Base-by-base conservation (phyloP, 371 early-diverging fungal species). In the Mortierella sp. region DNA sequence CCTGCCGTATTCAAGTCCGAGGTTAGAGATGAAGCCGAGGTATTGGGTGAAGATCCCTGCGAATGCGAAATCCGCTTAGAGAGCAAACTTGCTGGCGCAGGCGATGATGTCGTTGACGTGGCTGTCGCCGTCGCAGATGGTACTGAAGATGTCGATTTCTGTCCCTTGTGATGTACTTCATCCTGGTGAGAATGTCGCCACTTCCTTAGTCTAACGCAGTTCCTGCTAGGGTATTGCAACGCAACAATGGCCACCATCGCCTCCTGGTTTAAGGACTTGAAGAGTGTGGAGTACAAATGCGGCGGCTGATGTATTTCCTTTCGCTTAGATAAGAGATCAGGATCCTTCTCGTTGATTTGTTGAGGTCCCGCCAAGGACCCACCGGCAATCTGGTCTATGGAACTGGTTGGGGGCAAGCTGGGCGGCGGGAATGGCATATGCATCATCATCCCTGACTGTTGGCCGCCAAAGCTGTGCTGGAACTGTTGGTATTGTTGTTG, bases 201-300 rank as follows among this genome's bases (percentile, higher is more conserved):
- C 50, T 50, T 60, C 2, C 78, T 70, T 15, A 70, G 31, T 15
- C 70, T 56, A n/a, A 57, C 50, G 27, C 70, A 56, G 14, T 60
- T 53, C 26, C 52, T 69, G 32, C 70, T 70, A 0, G 78, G 78
- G 44, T 76, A 76, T 32, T 76, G 78, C 30, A 76, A 26, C 9
- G 78, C 70, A 9, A 76, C 65, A 28, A 76, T 53, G 0, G 78
- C 78, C 9, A 76, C 78, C 65, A 76, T 64, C 3, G 65, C 43
- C 6, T 76, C 66, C 11, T 60, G 51, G 6, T 70, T 54, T 53
- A 76, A 28, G 2, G 70, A 61, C 12, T 51, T 57, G 51, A 64
- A 60, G 7, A 76, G 62, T 2, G 66, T 76, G 7, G 61, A 54
- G 47, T 51, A 76, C 9, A 76, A 50, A 4, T 65, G 60, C 19